These are phyloP conservation scores for Leucosporidium scottii DNA, from an alignment of 768 basidiomycete genomes.

Conservation along the genomic window DNA sequence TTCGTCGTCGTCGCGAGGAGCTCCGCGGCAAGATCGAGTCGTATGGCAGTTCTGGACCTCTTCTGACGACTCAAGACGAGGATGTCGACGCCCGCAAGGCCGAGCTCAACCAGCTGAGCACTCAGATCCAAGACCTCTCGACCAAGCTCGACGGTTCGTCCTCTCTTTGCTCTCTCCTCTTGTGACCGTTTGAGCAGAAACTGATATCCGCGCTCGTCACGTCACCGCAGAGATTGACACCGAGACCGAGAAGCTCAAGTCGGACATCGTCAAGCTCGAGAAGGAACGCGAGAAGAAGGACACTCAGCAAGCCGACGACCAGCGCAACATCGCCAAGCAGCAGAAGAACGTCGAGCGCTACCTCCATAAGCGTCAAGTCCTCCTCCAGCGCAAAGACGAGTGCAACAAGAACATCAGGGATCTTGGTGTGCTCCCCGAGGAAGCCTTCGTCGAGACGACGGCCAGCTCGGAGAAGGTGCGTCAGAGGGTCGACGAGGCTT, in stretches of 20 bases:
- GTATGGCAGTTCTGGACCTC: constrained; percentile 43
- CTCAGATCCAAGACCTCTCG: constrained; percentile 58
- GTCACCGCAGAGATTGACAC: constrained; percentile 47
- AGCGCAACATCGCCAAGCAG: constrained; percentile 73
- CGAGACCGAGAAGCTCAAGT: constrained; percentile 27
- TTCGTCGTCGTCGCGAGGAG: constrained; percentile 72
- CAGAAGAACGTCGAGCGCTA: constrained; percentile 95
- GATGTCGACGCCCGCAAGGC: constrained; percentile 61
- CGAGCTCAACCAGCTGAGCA: constrained; percentile 62
- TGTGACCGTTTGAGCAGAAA: neutral
- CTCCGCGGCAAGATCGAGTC: constrained; percentile 66
- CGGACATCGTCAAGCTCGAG: constrained; percentile 23
- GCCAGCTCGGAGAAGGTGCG: constrained; percentile 71
- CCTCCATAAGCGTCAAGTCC: constrained; percentile 81
- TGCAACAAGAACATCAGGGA: constrained; percentile 93
- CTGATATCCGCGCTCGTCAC: too few species aligned
- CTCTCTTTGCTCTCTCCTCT: neutral
- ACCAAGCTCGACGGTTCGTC: constrained; percentile 57
- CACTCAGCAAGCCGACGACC: constrained; percentile 76
- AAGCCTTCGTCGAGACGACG: constrained; percentile 79
- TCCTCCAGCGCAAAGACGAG: constrained; percentile 77
- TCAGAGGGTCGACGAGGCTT: constrained; percentile 10
- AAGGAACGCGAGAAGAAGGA: constrained; percentile 64
- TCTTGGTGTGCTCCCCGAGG: constrained; percentile 90
- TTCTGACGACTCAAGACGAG: constrained; percentile 46